Evolutionary conservation across 2,329 filamentous ascomycete genomes (phyloP), one percentile per base, ranked within the genome.

Genomic region (Tolypocladium capitatum): DNA sequence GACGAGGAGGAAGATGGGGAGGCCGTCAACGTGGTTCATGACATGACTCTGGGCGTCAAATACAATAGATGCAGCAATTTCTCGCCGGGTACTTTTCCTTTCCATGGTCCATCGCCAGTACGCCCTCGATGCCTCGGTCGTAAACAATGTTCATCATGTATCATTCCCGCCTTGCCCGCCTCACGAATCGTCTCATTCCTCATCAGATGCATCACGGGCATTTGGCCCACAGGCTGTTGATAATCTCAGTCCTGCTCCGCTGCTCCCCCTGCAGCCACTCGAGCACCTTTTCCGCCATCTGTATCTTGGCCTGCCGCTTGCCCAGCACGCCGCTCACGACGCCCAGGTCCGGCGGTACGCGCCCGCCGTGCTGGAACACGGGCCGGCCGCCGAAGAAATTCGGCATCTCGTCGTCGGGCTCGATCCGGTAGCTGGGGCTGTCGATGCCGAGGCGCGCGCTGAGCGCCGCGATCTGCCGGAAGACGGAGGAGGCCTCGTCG

Each of bases 201-300:
- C 30, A 14, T 31, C 2, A 16, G 16, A 14, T 3, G 13, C 18
- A 5, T 42, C 35, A 42, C 31, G 43, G 9, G 3, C 5, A 4
- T 9, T 16, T 16, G 14, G 11, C 9, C 13, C 16, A 53, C 11
- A 49, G 20, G 24, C 33, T 46, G 16, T 43, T 18, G 41, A 49
- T 43, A 7, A 45, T 16, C 5, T 34, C 49, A 4, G 48, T 24
- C 42, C 56, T 53, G 20, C 3, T 43, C 45, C 47, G 42, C 10
- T 52, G 45, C 47, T 62, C 52, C 38, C 55, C 52, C 46, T 58
- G 47, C 30, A 77, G 50, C 56, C 62, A 66, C 6, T 34, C 51
- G 14, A 74, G 52, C 3, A 75, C 55, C 31, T 55, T 51, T 51
- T 66, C 61, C 0, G 71, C 69, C 4, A 76, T 56, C 47, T 56